Base-by-base conservation (phyloP, 202 grass and related monocot species). In the Digitaria exilis region DNA sequence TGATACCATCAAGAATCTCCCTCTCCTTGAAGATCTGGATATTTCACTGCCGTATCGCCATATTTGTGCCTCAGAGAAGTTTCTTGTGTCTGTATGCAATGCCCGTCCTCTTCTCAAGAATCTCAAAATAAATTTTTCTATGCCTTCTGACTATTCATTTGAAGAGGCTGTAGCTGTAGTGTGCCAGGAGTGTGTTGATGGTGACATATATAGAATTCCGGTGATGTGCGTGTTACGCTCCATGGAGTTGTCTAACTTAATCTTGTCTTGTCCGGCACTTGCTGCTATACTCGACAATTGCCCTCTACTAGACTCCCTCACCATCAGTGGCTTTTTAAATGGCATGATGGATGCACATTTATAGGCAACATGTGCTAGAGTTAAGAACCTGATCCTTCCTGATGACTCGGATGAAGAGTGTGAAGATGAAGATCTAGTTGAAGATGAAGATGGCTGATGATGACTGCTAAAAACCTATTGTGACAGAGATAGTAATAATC, bases 21-120 rank as follows among this genome's bases (percentile, higher is more conserved):
- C 69, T 72, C 69, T 72, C 16, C 69, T 50, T 72, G 69, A 72
- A 51, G 14, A 72, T 28, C 69, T 72, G 21, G 69, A 72, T 17
- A 31, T 72, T 11, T 72, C 69, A 50, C 45, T 16, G 0, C 45
- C 26, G 9, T 72, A 31, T 72, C 4, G 1, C 6, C 25, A 72
- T 5, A 28, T 50, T 51, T 19, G 7, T 15, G 25, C 45, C 4
- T 10, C 26, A 2, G 44, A 51, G 15, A 51, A 9, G 45, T 51
- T 72, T 7, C 49, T 71, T 11, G 45, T 31, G 49, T 51, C 35
- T 69, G 21, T 69, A 25, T 69, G 65, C 19, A 44, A 25, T 15
- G 37, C 37, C 43, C n/a, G 65, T 14, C 65, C 65, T 1, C 65
- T 69, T 44, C 21, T 69, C 21, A 69, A 69, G 39, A 69, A 17